Evolutionary conservation across 352 stramenopile genomes (phyloP).

Genomic region (Globisporangium apiculatum): DNA sequence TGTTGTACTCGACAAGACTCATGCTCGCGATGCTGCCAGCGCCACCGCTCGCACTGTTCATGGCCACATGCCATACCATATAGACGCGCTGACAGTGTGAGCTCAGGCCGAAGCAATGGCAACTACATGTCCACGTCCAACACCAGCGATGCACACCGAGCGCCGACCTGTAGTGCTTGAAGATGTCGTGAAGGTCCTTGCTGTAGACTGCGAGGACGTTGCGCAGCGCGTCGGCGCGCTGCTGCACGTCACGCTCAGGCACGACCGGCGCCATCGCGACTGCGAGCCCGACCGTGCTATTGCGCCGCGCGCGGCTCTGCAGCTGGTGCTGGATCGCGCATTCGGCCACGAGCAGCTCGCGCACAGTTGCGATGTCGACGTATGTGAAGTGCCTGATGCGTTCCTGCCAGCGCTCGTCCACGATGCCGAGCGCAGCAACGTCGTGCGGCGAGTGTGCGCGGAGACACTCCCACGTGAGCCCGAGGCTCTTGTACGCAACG

Average conservation of each 20-base stretch:
- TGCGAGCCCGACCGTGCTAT: constrained; percentile 9
- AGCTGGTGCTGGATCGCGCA: constrained; percentile 21
- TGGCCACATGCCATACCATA: neutral
- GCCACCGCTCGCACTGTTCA: constrained; percentile 41
- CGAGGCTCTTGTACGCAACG: constrained; percentile 59
- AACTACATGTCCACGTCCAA: neutral
- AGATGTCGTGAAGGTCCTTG: constrained; percentile 78
- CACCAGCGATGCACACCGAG: neutral
- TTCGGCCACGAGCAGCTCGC: constrained; percentile 52
- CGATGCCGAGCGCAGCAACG: constrained; percentile 26
- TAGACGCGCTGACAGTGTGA: neutral
- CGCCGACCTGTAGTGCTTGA: constrained; percentile 69
- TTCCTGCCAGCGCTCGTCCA: constrained; percentile 63
- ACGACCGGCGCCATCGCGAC: constrained; percentile 27
- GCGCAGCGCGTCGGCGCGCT: constrained; percentile 40
- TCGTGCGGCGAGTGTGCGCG: constrained; percentile 25
- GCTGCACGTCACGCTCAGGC: constrained; percentile 50
- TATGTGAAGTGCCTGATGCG: constrained; percentile 52
- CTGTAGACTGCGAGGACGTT: constrained; percentile 48
- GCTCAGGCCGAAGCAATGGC: neutral
- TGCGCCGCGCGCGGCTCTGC: constrained; percentile 9
- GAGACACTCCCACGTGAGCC: constrained; percentile 59
- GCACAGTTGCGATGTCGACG: constrained; percentile 38
- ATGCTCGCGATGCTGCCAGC: constrained; percentile 61
- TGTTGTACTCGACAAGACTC: constrained; percentile 67